Conservation (phyloP, 805 yeast genomes). For the Candida takata region DNA sequence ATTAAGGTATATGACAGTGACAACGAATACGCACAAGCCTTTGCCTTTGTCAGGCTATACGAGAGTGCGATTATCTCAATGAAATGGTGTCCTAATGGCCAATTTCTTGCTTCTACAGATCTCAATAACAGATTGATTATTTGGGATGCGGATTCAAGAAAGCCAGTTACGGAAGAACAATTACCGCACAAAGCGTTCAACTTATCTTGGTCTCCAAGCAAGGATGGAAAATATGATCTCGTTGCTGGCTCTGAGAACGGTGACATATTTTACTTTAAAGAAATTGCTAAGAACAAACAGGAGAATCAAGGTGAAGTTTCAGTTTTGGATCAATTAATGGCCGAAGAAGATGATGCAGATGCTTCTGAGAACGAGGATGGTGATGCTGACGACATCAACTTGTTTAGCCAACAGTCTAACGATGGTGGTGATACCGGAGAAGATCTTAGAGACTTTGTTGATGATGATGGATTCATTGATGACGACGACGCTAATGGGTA, state of each 20-base stretch:
- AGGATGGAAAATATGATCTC: conserved; percentile 20
- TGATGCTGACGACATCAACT: conserved; percentile 24
- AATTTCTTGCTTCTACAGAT: conserved; percentile 51
- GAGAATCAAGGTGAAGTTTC: conserved; percentile 11
- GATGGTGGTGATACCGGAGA: conserved; percentile 19
- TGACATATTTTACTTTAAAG: conserved; percentile 31
- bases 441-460: conserved; percentile 30
- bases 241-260: conserved; percentile 32
- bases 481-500: conserved; percentile 55
- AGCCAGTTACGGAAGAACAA: conserved; percentile 26
- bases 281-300: conserved; percentile 21
- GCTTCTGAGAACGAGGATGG: conserved; percentile 18
- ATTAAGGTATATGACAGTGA: conserved; percentile 35
- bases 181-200: conserved; percentile 24
- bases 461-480: conserved; percentile 48
- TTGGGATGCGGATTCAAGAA: conserved; percentile 43
- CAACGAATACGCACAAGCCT: conserved; percentile 9
- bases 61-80: conserved; percentile 27
- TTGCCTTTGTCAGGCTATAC: conserved; percentile 22
- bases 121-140: conserved; percentile 44
- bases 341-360: conserved; percentile 19
- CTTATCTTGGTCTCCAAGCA: conserved; percentile 29
- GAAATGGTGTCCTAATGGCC: conserved; percentile 56
- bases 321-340: conserved; percentile 13
- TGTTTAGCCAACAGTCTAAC: conserved; percentile 18